Evolutionary conservation across 73 alveolate genomes (phyloP).

Genomic region (Stentor roeselii): DNA sequence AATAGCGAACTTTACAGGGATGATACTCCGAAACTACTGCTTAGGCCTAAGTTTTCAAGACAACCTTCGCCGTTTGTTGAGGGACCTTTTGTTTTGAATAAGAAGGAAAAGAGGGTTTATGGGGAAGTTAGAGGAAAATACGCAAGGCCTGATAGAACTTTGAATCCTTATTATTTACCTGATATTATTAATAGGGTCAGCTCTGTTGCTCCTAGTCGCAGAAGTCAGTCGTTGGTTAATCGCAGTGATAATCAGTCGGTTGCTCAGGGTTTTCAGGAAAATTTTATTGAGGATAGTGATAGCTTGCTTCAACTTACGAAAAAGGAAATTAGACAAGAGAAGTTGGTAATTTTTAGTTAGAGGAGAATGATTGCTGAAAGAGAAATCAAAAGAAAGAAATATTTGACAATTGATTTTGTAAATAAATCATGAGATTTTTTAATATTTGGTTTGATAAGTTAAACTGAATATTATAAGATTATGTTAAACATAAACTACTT

Average conservation of each 20-base stretch:
- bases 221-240: too few species aligned
- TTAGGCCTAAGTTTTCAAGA: too few species aligned
- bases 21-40: neutral
- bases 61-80: too few species aligned
- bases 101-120: neutral
- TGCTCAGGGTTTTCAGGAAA: neutral
- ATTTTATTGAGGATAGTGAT: neutral
- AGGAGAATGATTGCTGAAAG: constrained; percentile 8
- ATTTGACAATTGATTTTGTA: too few species aligned
- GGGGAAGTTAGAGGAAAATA: constrained; percentile 25
- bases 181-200: neutral
- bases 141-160: neutral
- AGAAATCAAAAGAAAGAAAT: neutral
- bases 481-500: too few species aligned
- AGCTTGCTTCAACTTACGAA: neutral
- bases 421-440: too few species aligned
- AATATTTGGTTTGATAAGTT: too few species aligned
- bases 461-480: too few species aligned
- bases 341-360: neutral
- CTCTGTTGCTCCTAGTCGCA: neutral
- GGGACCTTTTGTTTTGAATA: neutral
- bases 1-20: neutral
- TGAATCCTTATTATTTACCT: neutral
- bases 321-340: neutral
- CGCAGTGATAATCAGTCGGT: too few species aligned